A percentile compares a stretch with the other conserved stretches of the same genome.
These are phyloP conservation scores for Staphylotrichum tortipilum DNA, from an alignment of 495 filamentous ascomycete genomes.

Conservation along the genomic window DNA sequence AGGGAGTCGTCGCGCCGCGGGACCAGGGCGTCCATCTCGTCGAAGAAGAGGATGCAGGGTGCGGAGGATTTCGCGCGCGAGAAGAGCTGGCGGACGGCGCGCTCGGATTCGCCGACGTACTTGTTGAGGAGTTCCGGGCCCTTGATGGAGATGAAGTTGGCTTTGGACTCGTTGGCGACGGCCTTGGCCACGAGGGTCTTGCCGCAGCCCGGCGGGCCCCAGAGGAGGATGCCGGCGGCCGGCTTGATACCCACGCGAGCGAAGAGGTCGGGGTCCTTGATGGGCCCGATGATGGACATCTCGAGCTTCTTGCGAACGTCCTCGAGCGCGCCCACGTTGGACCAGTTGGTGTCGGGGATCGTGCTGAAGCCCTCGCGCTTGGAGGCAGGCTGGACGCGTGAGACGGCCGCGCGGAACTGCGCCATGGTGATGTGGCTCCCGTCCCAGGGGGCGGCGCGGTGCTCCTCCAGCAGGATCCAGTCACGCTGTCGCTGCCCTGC, in stretches of 20 bases:
- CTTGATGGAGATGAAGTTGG: slow-evolving; percentile 97
- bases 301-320: slow-evolving; percentile 73
- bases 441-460: slow-evolving; percentile 19
- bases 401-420: slow-evolving; percentile 70
- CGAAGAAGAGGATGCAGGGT: slow-evolving; percentile 95
- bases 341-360: slow-evolving; percentile 94
- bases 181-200: slow-evolving; percentile 96
- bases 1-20: slow-evolving; percentile 74
- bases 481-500: slow-evolving; percentile 38
- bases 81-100: slow-evolving; percentile 88
- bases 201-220: slow-evolving; percentile 94
- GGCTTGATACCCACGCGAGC: slow-evolving; percentile 73
- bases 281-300: slow-evolving; percentile 86
- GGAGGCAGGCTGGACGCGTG: slow-evolving; percentile 82
- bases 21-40: slow-evolving; percentile 89
- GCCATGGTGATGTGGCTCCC: slow-evolving; percentile 28
- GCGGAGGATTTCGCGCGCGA: slow-evolving; percentile 75
- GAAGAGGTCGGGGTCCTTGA: slow-evolving; percentile 75
- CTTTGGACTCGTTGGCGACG: slow-evolving; percentile 87
- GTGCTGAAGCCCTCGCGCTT: slow-evolving; percentile 96
- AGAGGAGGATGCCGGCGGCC: slow-evolving; percentile 85
- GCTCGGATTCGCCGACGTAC: slow-evolving; percentile 91
- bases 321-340: slow-evolving; percentile 78
- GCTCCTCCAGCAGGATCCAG: slow-evolving; percentile 29
- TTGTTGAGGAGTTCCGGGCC: slow-evolving; percentile 92